Evolutionary conservation across 345 rosid species (phyloP), one percentile per base, ranked within the genome.

Genomic region (Nasturtium officinale): DNA sequence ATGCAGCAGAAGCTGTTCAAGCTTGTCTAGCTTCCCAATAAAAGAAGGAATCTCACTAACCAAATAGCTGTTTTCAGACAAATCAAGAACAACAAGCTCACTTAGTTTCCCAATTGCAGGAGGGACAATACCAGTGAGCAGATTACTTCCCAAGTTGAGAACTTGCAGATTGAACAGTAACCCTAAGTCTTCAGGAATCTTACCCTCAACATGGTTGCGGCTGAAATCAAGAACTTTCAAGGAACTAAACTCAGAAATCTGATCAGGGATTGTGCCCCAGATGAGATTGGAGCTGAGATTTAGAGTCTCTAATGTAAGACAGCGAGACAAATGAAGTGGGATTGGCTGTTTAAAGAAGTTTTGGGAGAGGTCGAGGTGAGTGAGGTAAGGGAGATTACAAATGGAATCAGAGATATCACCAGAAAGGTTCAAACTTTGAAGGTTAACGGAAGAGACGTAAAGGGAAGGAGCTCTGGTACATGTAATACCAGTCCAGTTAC

Each of bases 401-500:
- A 89, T 43, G n/a, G 96, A 84, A 73, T 89, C 67, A 30, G 96
- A 85, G 65, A 93, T 85, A 76, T 89, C 87, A 33, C 98, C 98
- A 43, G 98, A 90, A 79, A 93, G 97, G 85, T 93, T 93, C 51
- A 89, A 45, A 61, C 87, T 85, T 80, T 79, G 96, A 67, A 93
- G 97, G 76, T 82, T 83, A 33, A 93, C 52, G 46, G 94, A 83
- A 50, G 89, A 84, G 13, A 93, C 89, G 75, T 77, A 77, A 57
- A 83, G 86, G 37, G 89, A 57, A 59, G 89, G 77, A 13, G 87
- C 46, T 54, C 84, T 32, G 21, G 75, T 77, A 74, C 98, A 93
- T 12, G 87, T 80, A 62, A 93, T 75, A 21, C 97, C 98, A 47
- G 96, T 81, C 98, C 98, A 93, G 84, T 86, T 85, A 83, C 98